phyloP scores from a whole-genome alignment of 2,329 filamentous ascomycete species.

The Furcasterigmium furcatum region DNA sequence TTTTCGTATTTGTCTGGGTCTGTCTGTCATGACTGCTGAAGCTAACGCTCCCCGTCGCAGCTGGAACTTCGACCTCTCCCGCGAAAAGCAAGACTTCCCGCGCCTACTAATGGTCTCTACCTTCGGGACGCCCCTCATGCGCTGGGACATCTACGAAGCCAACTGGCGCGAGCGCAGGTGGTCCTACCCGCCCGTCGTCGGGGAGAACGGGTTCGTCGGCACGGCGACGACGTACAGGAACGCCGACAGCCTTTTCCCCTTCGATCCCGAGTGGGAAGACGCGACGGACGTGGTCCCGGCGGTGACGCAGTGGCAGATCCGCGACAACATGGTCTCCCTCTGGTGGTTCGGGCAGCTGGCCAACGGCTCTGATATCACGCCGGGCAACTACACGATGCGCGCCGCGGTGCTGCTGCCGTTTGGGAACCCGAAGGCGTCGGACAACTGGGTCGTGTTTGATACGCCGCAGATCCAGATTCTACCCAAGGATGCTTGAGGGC shows the following conservation, averaged over 20 bases:
- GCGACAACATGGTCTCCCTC: conserved; percentile 12
- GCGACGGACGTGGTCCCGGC: neutral
- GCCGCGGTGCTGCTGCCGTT: neutral
- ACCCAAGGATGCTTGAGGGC: too few species aligned
- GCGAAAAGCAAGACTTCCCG: conserved; percentile 23
- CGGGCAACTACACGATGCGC: conserved; percentile 33
- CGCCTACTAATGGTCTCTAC: conserved; percentile 10
- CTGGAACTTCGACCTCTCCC: conserved; percentile 50
- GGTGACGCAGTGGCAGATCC: neutral
- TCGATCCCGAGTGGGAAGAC: neutral
- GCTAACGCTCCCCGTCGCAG: too few species aligned
- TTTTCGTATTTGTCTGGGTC: too few species aligned
- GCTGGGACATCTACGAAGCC: conserved; percentile 2
- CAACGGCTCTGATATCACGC: conserved; percentile 34
- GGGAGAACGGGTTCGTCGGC: conserved; percentile 6
- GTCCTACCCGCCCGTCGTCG: conserved; percentile 4
- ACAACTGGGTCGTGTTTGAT: neutral
- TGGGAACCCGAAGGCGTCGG: neutral
- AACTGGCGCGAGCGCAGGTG: conserved; percentile 3
- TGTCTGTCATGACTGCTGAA: too few species aligned
- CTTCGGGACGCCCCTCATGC: conserved; percentile 15
- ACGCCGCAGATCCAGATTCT: neutral
- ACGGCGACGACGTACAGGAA: neutral
- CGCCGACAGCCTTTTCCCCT: neutral
- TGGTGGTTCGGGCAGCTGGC: conserved; percentile 41